These are phyloP conservation scores for Lodderomyces orthopsilosis DNA, from an alignment of 1,139 yeast species.

Conservation along the genomic window DNA sequence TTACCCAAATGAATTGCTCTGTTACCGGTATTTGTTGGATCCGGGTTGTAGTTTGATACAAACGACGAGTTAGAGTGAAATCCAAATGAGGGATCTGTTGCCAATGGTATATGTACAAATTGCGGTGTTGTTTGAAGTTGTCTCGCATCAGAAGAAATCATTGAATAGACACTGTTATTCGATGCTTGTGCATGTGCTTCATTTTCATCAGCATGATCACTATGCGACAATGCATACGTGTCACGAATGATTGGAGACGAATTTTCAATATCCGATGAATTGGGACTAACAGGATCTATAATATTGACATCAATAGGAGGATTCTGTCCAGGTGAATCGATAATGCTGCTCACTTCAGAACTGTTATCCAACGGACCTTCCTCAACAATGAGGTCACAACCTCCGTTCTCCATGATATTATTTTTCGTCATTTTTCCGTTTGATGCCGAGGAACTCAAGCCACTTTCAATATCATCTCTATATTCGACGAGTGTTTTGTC, in stretches of 20 bases:
- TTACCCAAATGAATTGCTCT: constrained; percentile 46
- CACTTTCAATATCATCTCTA: neutral
- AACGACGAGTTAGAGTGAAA: constrained; percentile 8
- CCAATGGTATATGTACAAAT: constrained; percentile 5
- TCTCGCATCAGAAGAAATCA: constrained; percentile 9
- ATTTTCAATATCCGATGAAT: constrained; percentile 13
- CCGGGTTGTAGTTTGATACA: constrained; percentile 1
- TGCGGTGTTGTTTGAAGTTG: constrained; percentile 6
- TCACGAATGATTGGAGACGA: constrained; percentile 8
- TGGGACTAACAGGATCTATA: constrained; percentile 16
- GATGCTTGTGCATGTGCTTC: constrained; percentile 1
- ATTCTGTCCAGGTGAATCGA: constrained; percentile 8
- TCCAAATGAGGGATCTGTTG: constrained; percentile 3
- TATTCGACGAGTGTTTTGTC: constrained; percentile 24
- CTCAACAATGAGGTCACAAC: neutral
- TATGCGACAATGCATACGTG: neutral
- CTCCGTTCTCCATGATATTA: neutral
- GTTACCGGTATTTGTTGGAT: constrained; percentile 24
- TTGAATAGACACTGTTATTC: constrained; percentile 10
- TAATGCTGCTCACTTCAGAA: constrained; percentile 13
- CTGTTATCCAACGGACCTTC: constrained; percentile 12
- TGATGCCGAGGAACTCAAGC: constrained; percentile 3
- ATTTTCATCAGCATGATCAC: neutral
- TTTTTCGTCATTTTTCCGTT: neutral
- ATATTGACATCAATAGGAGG: constrained; percentile 6